Evolutionary conservation across 2,329 filamentous ascomycete species (phyloP).

Genomic region (Colletotrichum musae): DNA sequence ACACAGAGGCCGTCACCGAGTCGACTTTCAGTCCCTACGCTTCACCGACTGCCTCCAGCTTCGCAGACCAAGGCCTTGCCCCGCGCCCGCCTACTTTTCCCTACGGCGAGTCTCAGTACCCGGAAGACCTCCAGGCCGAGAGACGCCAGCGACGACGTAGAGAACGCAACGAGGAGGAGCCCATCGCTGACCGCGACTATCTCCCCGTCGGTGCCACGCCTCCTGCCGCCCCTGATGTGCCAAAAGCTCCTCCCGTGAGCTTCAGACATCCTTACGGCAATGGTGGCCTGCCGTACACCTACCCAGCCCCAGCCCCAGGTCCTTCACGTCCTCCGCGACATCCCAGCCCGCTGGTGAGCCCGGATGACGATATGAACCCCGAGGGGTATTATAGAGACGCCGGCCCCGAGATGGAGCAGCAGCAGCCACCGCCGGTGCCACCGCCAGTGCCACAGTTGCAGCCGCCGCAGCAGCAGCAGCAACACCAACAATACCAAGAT

Average conservation of each 20-base stretch:
- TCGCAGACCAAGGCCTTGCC: slow-evolving; percentile 67
- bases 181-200: slow-evolving; percentile 51
- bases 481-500: not conserved
- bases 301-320: slow-evolving; percentile 48
- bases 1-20: slow-evolving; percentile 69
- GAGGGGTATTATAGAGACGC: slow-evolving; percentile 51
- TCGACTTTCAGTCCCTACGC: slow-evolving; percentile 71
- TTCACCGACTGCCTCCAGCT: slow-evolving; percentile 68
- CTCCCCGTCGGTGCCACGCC: slow-evolving; percentile 53
- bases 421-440: slow-evolving; percentile 47
- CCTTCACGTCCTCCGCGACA: slow-evolving; percentile 48
- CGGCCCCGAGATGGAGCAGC: slow-evolving; percentile 34
- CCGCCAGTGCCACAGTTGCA: not conserved
- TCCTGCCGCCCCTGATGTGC: slow-evolving; percentile 72
- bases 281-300: slow-evolving; percentile 47
- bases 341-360: slow-evolving; percentile 42
- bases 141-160: slow-evolving; percentile 59
- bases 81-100: slow-evolving; percentile 72
- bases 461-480: slow-evolving; percentile 37
- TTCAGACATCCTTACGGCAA: slow-evolving; percentile 66
- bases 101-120: slow-evolving; percentile 59
- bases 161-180: slow-evolving; percentile 49
- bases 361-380: slow-evolving; percentile 47
- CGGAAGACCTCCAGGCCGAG: slow-evolving; percentile 59
- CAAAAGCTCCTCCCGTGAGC: slow-evolving; percentile 70